These are phyloP conservation scores for Hirschfeldia incana DNA, from an alignment of 345 rosid genomes.

Conservation along the genomic window DNA sequence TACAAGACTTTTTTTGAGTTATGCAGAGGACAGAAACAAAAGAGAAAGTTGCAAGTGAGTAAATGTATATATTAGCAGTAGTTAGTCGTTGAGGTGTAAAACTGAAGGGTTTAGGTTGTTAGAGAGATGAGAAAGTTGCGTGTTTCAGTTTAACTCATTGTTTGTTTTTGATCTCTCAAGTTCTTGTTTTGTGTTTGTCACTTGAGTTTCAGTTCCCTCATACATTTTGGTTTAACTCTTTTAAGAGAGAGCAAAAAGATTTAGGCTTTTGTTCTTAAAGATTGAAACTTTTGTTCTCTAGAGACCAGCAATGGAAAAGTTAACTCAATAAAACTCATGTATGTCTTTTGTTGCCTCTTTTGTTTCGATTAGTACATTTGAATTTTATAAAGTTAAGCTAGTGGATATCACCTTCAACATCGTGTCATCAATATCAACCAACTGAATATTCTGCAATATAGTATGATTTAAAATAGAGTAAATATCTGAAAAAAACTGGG, in stretches of 20 bases:
- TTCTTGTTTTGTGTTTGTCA: background rate
- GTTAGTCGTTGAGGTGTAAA: constrained; percentile 4
- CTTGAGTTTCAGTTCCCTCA: background rate
- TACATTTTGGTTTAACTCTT: background rate
- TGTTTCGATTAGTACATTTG: background rate
- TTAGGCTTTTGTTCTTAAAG: background rate
- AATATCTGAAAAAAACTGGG: background rate
- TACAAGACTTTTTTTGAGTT: constrained; percentile 6
- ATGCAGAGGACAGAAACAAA: constrained; percentile 2
- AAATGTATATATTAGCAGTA: constrained; percentile 32
- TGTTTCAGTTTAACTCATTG: constrained; percentile 22
- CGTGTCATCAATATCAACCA: constrained; percentile 8
- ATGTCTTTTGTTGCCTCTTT: background rate
- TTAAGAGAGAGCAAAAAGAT: background rate
- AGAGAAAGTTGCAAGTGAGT: constrained; percentile 9
- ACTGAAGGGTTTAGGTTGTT: constrained; percentile 17
- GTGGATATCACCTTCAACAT: constrained; percentile 18
- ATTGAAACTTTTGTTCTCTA: background rate
- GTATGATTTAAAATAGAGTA: background rate
- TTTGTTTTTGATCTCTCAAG: constrained; percentile 3
- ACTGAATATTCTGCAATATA: background rate
- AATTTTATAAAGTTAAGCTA: background rate
- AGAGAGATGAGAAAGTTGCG: constrained; percentile 26
- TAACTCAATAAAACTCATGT: background rate
- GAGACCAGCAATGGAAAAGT: background rate